Percentiles rank a stretch among this genome's conserved stretches.
Conservation (phyloP, 257 asterid species). For the Primulina tabacum region DNA sequence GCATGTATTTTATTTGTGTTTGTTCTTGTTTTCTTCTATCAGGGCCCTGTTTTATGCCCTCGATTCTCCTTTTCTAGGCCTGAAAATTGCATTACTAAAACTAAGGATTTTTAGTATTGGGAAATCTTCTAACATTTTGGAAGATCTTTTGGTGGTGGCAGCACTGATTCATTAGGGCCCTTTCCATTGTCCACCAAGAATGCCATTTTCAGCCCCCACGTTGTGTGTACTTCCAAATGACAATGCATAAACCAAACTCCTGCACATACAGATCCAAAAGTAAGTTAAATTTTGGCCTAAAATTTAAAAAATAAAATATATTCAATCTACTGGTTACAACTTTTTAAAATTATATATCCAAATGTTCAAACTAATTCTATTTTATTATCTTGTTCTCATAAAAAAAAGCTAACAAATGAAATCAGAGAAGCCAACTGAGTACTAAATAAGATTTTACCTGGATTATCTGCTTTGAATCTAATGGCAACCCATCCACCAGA, state of each 20-base stretch:
- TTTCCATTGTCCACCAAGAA: slow-evolving; percentile 88
- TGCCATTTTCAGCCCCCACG: slow-evolving; percentile 88
- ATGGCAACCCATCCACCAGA: slow-evolving; percentile 97
- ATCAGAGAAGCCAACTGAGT: background rate
- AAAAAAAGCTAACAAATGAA: no score
- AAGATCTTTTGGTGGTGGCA: slow-evolving; percentile 83
- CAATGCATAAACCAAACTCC: slow-evolving; percentile 96
- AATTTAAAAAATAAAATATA: no score
- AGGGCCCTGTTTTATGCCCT: background rate
- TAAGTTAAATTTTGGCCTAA: no score
- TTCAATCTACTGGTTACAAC: no score
- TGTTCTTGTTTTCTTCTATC: slow-evolving; percentile 12
- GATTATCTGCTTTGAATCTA: slow-evolving; percentile 84
- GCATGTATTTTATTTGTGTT: background rate
- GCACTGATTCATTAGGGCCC: slow-evolving; percentile 52
- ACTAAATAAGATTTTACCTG: slow-evolving; percentile 43
- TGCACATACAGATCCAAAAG: slow-evolving; percentile 19
- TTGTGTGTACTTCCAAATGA: slow-evolving; percentile 86
- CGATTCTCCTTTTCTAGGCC: background rate
- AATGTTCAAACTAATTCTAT: no score
- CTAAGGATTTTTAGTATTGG: background rate
- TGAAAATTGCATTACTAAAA: slow-evolving; percentile 11
- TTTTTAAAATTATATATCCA: no score
- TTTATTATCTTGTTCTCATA: no score
- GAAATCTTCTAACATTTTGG: slow-evolving; percentile 51